Conservation (phyloP, 805 yeast genomes). For the Millerago galiae region DNA sequence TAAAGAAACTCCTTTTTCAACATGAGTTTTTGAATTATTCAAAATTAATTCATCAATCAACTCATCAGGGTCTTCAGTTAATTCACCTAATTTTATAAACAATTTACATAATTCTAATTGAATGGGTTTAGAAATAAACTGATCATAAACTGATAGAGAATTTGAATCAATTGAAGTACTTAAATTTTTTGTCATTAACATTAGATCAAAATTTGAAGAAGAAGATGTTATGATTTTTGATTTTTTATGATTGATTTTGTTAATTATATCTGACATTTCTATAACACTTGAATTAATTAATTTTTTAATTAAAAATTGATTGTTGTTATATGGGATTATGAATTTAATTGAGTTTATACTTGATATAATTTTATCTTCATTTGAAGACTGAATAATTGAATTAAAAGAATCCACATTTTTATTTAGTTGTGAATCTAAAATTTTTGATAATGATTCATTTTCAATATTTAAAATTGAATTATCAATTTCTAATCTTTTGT, state of each 20-base stretch:
- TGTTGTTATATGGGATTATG: slow-evolving; percentile 4
- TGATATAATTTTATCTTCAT: slow-evolving; percentile 18
- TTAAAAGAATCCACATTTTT: slow-evolving; percentile 13
- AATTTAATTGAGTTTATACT: slow-evolving; percentile 18
- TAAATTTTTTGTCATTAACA: slow-evolving; percentile 17
- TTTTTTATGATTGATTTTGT: slow-evolving; percentile 9
- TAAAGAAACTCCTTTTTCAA: slow-evolving; percentile 24
- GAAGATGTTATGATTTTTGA: slow-evolving; percentile 6
- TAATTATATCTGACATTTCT: slow-evolving; percentile 18
- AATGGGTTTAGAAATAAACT: slow-evolving; percentile 16
- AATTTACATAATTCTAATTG: slow-evolving; percentile 16
- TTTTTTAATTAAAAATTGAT: slow-evolving; percentile 12
- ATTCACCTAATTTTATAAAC: slow-evolving; percentile 19
- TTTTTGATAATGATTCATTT: slow-evolving; percentile 9
- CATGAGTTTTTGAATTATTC: slow-evolving; percentile 8
- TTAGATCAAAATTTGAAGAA: slow-evolving; percentile 10
- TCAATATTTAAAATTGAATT: slow-evolving; percentile 9
- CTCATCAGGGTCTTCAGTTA: slow-evolving; percentile 8
- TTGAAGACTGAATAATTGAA: slow-evolving; percentile 20
- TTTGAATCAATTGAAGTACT: not conserved
- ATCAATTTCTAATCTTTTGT: slow-evolving; percentile 9
- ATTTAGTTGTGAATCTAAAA: slow-evolving; percentile 15
- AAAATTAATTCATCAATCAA: slow-evolving; percentile 20
- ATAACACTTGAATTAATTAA: slow-evolving; percentile 11
- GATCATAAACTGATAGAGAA: slow-evolving; percentile 17